Base-by-base conservation (phyloP, 2,329 filamentous ascomycete species). In the Elsinoe perseae region DNA sequence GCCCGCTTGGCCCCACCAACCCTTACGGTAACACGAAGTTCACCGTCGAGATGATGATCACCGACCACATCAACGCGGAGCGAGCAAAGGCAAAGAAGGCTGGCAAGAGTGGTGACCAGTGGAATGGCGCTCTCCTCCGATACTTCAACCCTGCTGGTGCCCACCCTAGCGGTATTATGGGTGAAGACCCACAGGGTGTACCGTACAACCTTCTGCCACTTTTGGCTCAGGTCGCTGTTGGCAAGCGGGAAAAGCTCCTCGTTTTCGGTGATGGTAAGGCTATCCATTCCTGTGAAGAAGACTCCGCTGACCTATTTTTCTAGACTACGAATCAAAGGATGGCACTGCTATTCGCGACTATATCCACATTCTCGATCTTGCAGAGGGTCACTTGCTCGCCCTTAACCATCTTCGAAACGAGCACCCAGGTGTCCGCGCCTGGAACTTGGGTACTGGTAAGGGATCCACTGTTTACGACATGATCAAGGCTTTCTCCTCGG, bases 121-220 rank as follows among this genome's bases (percentile, higher is more conserved):
- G 89, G 89, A 97, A 97, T 72, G 93, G 82, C 57, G 93, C 92
- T 40, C 78, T 97, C 62, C 80, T 98, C 65, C 84, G 93, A 65
- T 98, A 98, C 78, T 98, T 98, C 79, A 98, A 98, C 80, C 93
- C 93, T 27, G 89, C 87, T 57, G 93, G 93, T 66, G 86, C 90
- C 57, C 93, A 98, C 73, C 93, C 95, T 48, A 92, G 83, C 66
- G 95, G 93, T 57, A 84, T 98, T 72, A 95, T 98, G 90, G 93
- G 93, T 64, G 93, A 98, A 77, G 93, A 98, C 73, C 93, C 93
- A 44, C 86, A 95, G 71, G 93, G 93, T 58, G 83, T 96, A 20
- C 93, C 93, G 1, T 97, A 89, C 80, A 98, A 98, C 77, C 80
- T 98, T 61, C 83, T 98, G 42, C 93, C 93, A 16, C 79, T 98